Conservation (phyloP, 176 grass and related monocot genomes). For the Poa annua region DNA sequence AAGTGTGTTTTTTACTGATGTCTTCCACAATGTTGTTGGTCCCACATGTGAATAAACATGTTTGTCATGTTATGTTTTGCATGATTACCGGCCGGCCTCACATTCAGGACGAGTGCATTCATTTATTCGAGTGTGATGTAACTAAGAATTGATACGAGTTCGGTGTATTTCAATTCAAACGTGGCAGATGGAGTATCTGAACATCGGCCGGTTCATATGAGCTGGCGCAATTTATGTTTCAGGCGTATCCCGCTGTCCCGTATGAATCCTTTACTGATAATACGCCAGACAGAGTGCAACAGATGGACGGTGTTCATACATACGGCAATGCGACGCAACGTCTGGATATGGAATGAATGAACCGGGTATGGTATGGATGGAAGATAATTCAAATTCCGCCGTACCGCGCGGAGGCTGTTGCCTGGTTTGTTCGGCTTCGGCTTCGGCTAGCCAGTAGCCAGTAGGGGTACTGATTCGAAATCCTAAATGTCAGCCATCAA, state of each 20-base stretch:
- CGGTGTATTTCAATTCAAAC: no score
- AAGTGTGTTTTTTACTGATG: no score
- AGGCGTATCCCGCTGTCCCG: slow-evolving; percentile 31
- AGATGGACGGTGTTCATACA: no score
- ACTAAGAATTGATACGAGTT: no score
- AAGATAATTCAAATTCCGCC: slow-evolving; percentile 24
- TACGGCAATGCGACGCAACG: slow-evolving; percentile 2
- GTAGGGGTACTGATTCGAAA: slow-evolving; percentile 9
- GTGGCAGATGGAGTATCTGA: no score
- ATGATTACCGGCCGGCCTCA: no score
- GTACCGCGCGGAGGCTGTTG: not conserved
- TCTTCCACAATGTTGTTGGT: no score
- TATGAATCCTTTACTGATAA: slow-evolving; percentile 10
- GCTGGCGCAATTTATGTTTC: slow-evolving; percentile 18
- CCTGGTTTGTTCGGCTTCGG: not conserved
- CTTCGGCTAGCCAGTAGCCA: not conserved
- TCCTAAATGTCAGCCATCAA: slow-evolving; percentile 27
- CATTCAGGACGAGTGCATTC: no score
- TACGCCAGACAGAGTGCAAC: not conserved
- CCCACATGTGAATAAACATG: no score
- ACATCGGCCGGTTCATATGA: not conserved
- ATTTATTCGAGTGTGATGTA: no score
- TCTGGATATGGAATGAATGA: slow-evolving; percentile 25
- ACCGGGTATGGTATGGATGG: not conserved
- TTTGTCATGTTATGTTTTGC: no score